A percentile compares a stretch with the other conserved stretches of the same genome.
Conservation (phyloP, 2,329 filamentous ascomycete species). For the Monosporascus sp. region DNA sequence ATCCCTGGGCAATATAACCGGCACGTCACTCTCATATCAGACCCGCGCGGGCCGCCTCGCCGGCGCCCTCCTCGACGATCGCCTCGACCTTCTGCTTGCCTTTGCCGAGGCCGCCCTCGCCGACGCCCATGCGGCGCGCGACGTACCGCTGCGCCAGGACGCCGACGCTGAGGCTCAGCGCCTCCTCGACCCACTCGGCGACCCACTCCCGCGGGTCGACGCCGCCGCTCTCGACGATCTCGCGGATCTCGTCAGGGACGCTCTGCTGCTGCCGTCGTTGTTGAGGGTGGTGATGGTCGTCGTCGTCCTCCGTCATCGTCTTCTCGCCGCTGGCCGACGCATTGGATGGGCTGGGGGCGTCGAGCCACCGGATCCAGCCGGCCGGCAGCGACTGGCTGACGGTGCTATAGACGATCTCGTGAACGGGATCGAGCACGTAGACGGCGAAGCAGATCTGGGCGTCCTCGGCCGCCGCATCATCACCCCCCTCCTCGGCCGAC, state of each 20-base stretch:
- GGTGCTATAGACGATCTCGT: conserved; percentile 80
- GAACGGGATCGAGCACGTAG: conserved; percentile 81
- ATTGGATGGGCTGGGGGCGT: conserved; percentile 56
- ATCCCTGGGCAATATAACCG: background rate
- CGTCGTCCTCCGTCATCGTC: conserved; percentile 26
- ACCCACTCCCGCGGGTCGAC: conserved; percentile 97
- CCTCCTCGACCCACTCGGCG: conserved; percentile 93
- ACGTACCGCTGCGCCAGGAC: conserved; percentile 93
- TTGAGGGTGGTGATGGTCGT: conserved; percentile 26
- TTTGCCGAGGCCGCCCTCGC: conserved; percentile 64
- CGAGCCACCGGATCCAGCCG: conserved; percentile 88
- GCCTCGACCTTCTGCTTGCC: conserved; percentile 57
- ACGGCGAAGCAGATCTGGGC: conserved; percentile 69
- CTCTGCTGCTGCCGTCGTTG: conserved; percentile 17
- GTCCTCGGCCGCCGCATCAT: conserved; percentile 47
- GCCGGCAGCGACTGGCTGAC: conserved; percentile 78
- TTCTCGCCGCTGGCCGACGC: conserved; percentile 46
- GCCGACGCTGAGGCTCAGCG: conserved; percentile 70
- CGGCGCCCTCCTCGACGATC: conserved; percentile 50
- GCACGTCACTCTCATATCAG: conserved; percentile 33
- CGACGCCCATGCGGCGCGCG: conserved; percentile 90
- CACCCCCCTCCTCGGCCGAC: conserved; percentile 45
- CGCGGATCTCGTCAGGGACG: conserved; percentile 79
- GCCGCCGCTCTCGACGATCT: conserved; percentile 69
- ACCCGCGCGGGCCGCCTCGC: conserved; percentile 56